A percentile compares a stretch with the other conserved stretches of the same genome.
Evolutionary conservation across 2,329 filamentous ascomycete species (phyloP).

Genomic region (Chaetoscypha palmicola): DNA sequence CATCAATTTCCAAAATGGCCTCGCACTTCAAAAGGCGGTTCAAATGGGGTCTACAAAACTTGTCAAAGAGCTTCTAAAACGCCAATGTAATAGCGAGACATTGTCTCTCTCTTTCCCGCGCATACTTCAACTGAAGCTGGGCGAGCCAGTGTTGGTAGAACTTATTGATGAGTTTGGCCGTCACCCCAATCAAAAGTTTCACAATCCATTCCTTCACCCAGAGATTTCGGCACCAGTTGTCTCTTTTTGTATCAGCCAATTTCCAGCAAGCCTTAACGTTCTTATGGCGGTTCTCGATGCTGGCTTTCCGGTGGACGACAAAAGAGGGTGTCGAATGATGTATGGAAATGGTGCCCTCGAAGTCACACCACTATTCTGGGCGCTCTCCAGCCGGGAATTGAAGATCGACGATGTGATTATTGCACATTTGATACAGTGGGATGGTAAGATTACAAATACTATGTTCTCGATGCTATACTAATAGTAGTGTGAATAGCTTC

Average conservation of each 20-base stretch:
- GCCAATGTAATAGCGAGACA: conserved; percentile 37
- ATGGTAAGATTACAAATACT: conserved; percentile 34
- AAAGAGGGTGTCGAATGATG: conserved; percentile 19
- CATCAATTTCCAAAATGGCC: conserved; percentile 16
- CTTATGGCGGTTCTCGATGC: conserved; percentile 47
- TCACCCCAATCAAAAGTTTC: conserved; percentile 34
- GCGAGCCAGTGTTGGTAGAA: conserved; percentile 42
- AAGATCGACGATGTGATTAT: conserved; percentile 53
- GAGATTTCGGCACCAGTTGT: conserved; percentile 40
- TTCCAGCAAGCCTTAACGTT: conserved; percentile 48
- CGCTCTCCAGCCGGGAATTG: conserved; percentile 55
- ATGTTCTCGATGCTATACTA: no score
- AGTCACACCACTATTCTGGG: conserved; percentile 50
- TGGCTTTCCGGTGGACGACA: conserved; percentile 56
- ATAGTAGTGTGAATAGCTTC: no score
- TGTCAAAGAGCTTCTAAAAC: conserved; percentile 43
- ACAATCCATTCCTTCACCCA: conserved; percentile 44
- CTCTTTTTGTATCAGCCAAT: conserved; percentile 46
- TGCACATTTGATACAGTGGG: conserved; percentile 44
- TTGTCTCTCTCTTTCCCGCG: conserved; percentile 48
- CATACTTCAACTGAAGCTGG: conserved; percentile 42
- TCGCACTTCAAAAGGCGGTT: conserved; percentile 31
- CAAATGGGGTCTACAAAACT: conserved; percentile 44
- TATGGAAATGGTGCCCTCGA: not conserved
- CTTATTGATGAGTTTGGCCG: conserved; percentile 46